Percentiles rank a stretch among this genome's conserved stretches.
phyloP scores from a whole-genome alignment of 129 eudicot species.

The Escallonia rubra region DNA sequence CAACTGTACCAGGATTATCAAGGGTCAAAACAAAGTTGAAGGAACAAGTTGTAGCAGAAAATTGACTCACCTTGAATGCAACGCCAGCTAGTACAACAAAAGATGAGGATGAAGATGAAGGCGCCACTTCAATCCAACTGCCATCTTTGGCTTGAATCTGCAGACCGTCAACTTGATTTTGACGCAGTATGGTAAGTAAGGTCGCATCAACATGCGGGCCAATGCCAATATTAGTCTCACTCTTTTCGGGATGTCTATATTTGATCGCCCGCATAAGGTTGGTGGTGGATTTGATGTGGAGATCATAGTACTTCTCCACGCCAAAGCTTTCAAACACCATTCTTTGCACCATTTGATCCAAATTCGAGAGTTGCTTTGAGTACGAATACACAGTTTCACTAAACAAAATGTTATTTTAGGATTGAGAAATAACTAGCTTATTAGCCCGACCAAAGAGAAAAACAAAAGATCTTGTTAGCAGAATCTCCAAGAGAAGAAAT shows the following conservation, averaged over 20 bases:
- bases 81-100: constrained; percentile 33
- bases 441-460: no score
- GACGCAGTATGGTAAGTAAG: constrained; percentile 21
- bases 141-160: constrained; percentile 30
- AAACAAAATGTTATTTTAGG: no score
- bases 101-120: constrained; percentile 24
- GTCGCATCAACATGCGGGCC: constrained; percentile 23
- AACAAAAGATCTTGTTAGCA: no score
- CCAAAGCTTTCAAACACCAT: constrained; percentile 31
- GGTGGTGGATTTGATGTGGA: background rate
- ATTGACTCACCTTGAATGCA: constrained; percentile 23
- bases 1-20: no score
- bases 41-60: no score
- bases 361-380: constrained; percentile 21
- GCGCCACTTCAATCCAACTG: constrained; percentile 25
- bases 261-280: constrained; percentile 25
- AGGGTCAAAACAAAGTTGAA: no score
- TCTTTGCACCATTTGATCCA: constrained; percentile 16
- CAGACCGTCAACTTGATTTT: constrained; percentile 26
- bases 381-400: constrained; percentile 27
- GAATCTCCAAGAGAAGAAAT: no score
- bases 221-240: constrained; percentile 9
- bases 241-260: constrained; percentile 12
- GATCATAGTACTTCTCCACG: constrained; percentile 12
- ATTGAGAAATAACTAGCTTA: no score